phyloP scores from a whole-genome alignment of 129 eudicot species.

The Flaveria robusta region DNA sequence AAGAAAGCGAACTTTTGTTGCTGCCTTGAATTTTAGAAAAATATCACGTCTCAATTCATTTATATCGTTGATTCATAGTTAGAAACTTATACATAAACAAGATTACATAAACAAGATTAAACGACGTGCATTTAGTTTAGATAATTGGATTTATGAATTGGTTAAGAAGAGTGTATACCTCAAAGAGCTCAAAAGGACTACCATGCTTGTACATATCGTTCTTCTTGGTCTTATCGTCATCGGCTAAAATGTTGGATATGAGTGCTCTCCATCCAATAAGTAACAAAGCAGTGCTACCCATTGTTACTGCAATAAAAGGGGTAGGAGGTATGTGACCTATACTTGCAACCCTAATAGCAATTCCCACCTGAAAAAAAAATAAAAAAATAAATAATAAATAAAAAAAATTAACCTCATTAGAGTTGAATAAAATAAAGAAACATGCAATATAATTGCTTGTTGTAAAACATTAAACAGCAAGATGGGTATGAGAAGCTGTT shows the following conservation, averaged over 20 bases:
- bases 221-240: conserved; percentile 49
- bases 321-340: conserved; percentile 74
- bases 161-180: conserved; percentile 43
- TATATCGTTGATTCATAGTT: too few species aligned
- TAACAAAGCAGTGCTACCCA: conserved; percentile 90
- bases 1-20: too few species aligned
- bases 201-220: conserved; percentile 86
- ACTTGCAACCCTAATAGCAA: conserved; percentile 57
- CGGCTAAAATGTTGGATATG: conserved; percentile 53
- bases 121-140: too few species aligned
- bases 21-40: too few species aligned
- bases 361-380: conserved; percentile 60
- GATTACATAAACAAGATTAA: too few species aligned
- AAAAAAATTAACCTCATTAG: background rate
- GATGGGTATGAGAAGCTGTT: too few species aligned
- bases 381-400: background rate
- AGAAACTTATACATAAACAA: too few species aligned
- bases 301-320: conserved; percentile 62
- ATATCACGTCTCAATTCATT: too few species aligned
- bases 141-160: too few species aligned
- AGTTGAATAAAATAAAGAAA: background rate
- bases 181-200: conserved; percentile 83
- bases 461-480: background rate
- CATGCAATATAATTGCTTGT: background rate
- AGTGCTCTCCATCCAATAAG: conserved; percentile 91